These are phyloP conservation scores for Helichrysum umbraculigerum DNA, from an alignment of 129 eudicot genomes.

Conservation along the genomic window DNA sequence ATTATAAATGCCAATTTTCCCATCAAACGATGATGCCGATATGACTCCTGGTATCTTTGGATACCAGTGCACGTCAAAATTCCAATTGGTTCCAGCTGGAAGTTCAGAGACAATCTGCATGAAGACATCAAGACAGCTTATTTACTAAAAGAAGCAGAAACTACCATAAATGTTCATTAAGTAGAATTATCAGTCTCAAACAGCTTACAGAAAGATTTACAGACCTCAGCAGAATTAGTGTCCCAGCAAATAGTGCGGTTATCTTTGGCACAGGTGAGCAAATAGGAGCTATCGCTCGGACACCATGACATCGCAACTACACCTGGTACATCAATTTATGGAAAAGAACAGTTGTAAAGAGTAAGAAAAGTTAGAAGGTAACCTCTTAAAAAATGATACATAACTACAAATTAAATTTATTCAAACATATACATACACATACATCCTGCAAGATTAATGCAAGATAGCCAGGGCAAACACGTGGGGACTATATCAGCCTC, in stretches of 20 bases:
- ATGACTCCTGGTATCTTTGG: constrained; percentile 90
- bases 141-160: background rate
- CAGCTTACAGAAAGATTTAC: constrained; percentile 15
- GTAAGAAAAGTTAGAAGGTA: background rate
- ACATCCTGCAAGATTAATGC: background rate
- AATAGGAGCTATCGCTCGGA: constrained; percentile 87
- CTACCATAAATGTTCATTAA: background rate
- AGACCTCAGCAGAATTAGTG: constrained; percentile 75
- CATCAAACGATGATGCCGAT: constrained; percentile 97
- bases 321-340: constrained; percentile 46
- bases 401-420: background rate
- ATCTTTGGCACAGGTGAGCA: constrained; percentile 96
- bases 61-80: constrained; percentile 94
- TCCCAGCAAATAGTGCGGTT: constrained; percentile 99
- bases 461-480: background rate
- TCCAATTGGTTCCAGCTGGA: constrained; percentile 94
- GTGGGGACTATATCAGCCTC: background rate
- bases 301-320: constrained; percentile 99
- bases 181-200: background rate
- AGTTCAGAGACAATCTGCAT: constrained; percentile 84
- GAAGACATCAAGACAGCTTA: background rate
- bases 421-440: background rate
- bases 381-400: background rate
- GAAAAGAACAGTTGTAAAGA: background rate
- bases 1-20: constrained; percentile 82